phyloP scores from a whole-genome alignment of 805 yeast species.

The Sugiyamaella chiloensis region DNA sequence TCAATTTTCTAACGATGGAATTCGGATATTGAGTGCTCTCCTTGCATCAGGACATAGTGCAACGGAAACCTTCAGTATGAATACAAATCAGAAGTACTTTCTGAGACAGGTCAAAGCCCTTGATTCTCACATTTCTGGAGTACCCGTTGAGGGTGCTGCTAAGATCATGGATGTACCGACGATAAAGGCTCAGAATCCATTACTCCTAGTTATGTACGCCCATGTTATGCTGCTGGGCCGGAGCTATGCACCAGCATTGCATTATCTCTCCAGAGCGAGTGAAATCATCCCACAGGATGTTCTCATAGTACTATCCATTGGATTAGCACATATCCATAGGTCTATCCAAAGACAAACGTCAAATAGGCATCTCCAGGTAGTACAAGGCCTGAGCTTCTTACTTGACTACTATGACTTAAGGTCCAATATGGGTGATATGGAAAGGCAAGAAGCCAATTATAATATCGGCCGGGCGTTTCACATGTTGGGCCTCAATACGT shows the following conservation, averaged over 20 bases:
- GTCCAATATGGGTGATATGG: constrained; percentile 36
- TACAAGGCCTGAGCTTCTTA: constrained; percentile 81
- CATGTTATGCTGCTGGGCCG: constrained; percentile 75
- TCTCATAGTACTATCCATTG: constrained; percentile 68
- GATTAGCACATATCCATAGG: constrained; percentile 79
- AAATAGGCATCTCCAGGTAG: constrained; percentile 79
- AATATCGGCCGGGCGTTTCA: constrained; percentile 86
- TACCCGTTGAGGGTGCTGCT: constrained; percentile 73
- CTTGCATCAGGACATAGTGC: constrained; percentile 60
- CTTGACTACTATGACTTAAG: constrained; percentile 65
- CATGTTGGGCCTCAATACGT: constrained; percentile 67
- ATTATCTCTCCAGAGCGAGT: constrained; percentile 71
- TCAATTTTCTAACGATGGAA: constrained; percentile 71
- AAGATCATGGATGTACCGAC: constrained; percentile 42
- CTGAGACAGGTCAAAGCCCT: constrained; percentile 86
- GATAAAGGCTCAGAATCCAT: constrained; percentile 44
- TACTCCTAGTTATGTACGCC: constrained; percentile 74
- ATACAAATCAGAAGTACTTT: constrained; percentile 86
- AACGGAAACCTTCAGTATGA: constrained; percentile 61
- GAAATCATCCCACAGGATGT: constrained; percentile 71
- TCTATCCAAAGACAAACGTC: constrained; percentile 87
- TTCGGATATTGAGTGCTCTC: constrained; percentile 63
- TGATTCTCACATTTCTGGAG: constrained; percentile 61
- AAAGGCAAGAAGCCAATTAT: constrained; percentile 72
- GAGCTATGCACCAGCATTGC: constrained; percentile 78